Base-by-base conservation (phyloP, 1,284 basidiomycete species). In the Ustilago hordei region DNA sequence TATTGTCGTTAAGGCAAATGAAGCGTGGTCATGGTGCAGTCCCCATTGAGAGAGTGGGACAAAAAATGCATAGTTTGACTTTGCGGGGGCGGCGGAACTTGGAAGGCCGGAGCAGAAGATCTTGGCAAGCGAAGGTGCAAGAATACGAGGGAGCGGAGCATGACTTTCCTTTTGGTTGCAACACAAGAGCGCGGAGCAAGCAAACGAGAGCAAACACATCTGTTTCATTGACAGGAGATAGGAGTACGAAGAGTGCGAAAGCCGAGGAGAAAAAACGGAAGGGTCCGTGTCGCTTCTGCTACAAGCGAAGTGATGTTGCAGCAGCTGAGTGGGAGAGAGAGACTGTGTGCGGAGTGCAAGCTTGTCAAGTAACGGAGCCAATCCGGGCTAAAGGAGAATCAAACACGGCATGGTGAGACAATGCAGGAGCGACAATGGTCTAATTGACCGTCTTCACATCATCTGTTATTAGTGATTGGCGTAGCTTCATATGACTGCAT, bases 31-130 rank as follows among this genome's bases (percentile, higher is more conserved):
- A 19, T 19, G 23, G 43, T 19, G 43, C 43, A 45, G 43, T 15
- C 13, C 7, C 11, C n/a, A 45, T 45, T 19, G 17, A 45, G 17
- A 45, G 48, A 12, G 15, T 13, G 32, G 48, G 15, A 50, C 12
- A 50, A 50, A 50, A 32, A 50, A 50, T 50, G 48, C 48, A 50
- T 50, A 50, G 48, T 28, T 50, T 32, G 48, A 50, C 19, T 1
- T 7, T 19, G 23, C 45, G 45, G 45, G 48, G 48, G 32, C 11
- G 28, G 48, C 6, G 28, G 48, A 32, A 50, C 23, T 28, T 31
- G 48, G 48, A 32, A 32, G 28, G 48, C 13, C 31, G 28, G 48
- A 31, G 15, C 8, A 50, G 45, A n/a, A 48, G 19, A 48, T 19
- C 31, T 31, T 28, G 31, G 48, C 48, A 50, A 50, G 48, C 31